Evolutionary conservation across 495 filamentous ascomycete species (phyloP).

Genomic region (Clohesyomyces aquaticus): DNA sequence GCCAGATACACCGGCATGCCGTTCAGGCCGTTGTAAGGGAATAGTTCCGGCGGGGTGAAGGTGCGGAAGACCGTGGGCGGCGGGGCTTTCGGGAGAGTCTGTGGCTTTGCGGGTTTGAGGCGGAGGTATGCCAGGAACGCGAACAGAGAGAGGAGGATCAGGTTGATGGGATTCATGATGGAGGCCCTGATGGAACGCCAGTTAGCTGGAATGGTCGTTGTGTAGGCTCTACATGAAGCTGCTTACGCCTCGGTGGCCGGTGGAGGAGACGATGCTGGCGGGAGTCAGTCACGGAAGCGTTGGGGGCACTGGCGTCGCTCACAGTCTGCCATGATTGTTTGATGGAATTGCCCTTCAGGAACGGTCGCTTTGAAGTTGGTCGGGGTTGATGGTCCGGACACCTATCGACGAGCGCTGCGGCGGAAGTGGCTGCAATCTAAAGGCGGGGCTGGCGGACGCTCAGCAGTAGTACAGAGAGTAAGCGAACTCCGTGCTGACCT

Average conservation of each 20-base stretch:
- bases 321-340: conserved; percentile 42
- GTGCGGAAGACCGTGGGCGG: conserved; percentile 82
- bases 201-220: conserved; percentile 46
- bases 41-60: conserved; percentile 83
- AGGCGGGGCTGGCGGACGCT: neutral
- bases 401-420: neutral
- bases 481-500: no score
- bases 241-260: conserved; percentile 40
- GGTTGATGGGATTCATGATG: conserved; percentile 40
- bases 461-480: no score
- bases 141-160: conserved; percentile 24
- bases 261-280: conserved; percentile 27
- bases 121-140: conserved; percentile 38
- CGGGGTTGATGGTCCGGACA: neutral
- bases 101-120: conserved; percentile 44
- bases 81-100: conserved; percentile 68
- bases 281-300: conserved; percentile 2
- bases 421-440: neutral
- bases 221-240: neutral
- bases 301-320: conserved; percentile 4
- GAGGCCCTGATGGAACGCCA: conserved; percentile 40
- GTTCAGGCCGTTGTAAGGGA: conserved; percentile 83
- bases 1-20: conserved; percentile 78
- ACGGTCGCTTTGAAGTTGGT: neutral
- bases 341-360: no score